Evolutionary conservation across 257 asterid genomes (phyloP).

Genomic region (Paraleonurus japonicus): DNA sequence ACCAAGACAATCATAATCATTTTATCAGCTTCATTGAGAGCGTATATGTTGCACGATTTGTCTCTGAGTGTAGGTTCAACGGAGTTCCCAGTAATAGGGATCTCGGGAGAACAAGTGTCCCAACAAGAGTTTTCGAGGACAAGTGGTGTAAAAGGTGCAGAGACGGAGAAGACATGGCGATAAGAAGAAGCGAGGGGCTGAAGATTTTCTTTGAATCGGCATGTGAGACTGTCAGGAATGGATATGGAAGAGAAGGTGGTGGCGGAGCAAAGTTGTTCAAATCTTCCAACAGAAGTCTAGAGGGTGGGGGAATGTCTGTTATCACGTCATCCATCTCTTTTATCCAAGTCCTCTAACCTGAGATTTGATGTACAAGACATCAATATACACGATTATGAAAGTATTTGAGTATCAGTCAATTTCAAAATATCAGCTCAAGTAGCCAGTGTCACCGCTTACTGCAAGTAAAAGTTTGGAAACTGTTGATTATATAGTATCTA

Average conservation of each 20-base stretch:
- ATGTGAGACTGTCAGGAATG: constrained; percentile 61
- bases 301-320: constrained; percentile 93
- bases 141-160: constrained; percentile 64
- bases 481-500: not conserved
- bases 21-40: constrained; percentile 50
- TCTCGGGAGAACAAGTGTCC: constrained; percentile 75
- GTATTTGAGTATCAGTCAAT: constrained; percentile 12
- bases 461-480: not conserved
- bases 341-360: constrained; percentile 33
- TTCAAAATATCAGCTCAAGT: constrained; percentile 12
- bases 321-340: constrained; percentile 85
- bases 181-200: constrained; percentile 70
- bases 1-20: constrained; percentile 57
- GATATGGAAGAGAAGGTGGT: constrained; percentile 70
- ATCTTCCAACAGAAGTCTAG: constrained; percentile 85
- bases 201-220: constrained; percentile 43
- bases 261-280: constrained; percentile 87
- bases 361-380: constrained; percentile 23
- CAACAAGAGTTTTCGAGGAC: constrained; percentile 62
- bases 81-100: constrained; percentile 71
- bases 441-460: not conserved
- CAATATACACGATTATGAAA: not conserved
- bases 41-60: constrained; percentile 80
- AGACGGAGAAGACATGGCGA: constrained; percentile 79
- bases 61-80: constrained; percentile 58